These are phyloP conservation scores for Phytophthora agathidicida DNA, from an alignment of 352 stramenopile genomes.

Conservation along the genomic window DNA sequence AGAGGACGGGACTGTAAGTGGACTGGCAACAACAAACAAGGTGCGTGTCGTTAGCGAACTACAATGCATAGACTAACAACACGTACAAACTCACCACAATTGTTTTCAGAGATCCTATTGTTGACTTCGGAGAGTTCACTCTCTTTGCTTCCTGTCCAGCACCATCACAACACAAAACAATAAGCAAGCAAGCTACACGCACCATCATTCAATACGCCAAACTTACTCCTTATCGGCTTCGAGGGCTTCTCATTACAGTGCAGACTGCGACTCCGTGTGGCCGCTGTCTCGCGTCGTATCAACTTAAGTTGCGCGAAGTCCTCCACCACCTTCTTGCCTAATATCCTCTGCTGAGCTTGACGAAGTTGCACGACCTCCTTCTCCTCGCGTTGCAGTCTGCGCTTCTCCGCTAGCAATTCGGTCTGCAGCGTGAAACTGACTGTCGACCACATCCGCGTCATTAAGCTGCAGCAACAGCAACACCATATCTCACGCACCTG, in stretches of 20 bases:
- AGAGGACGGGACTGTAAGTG: slow-evolving; percentile 19
- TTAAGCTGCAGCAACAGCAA: neutral
- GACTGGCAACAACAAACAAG: slow-evolving; percentile 2
- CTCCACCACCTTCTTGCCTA: slow-evolving; percentile 58
- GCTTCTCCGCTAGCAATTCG: slow-evolving; percentile 23
- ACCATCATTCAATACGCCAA: neutral
- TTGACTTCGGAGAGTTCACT: neutral
- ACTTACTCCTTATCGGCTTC: slow-evolving; percentile 9
- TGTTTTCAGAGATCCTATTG: neutral
- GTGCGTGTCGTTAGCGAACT: neutral
- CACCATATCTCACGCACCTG: slow-evolving; percentile 1
- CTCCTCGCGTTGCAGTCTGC: slow-evolving; percentile 29
- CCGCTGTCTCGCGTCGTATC: slow-evolving; percentile 41
- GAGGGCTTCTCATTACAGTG: slow-evolving; percentile 47
- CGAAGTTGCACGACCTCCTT: slow-evolving; percentile 36
- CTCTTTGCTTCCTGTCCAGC: neutral
- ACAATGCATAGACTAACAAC: neutral
- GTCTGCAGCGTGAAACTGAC: slow-evolving; percentile 33
- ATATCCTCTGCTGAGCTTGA: slow-evolving; percentile 45
- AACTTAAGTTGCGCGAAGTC: slow-evolving; percentile 55
- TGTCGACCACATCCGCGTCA: neutral
- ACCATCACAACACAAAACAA: neutral
- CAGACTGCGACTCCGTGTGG: slow-evolving; percentile 40
- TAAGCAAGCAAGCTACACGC: neutral
- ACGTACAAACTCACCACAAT: neutral